Percentiles rank a stretch among this genome's conserved stretches.
Conservation (phyloP, 2,329 filamentous ascomycete genomes). For the Fusarium citri region DNA sequence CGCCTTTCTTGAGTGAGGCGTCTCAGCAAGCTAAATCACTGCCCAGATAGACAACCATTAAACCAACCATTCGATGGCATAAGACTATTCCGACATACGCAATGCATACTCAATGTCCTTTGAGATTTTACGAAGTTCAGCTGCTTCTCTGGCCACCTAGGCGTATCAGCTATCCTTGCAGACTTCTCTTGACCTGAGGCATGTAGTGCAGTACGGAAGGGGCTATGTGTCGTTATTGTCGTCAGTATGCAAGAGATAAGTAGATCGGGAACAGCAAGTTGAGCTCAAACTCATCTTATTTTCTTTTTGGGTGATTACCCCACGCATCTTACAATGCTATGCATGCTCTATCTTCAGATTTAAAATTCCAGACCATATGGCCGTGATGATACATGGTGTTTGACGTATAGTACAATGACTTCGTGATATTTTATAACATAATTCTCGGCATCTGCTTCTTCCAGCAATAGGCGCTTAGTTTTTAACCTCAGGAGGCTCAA, state of each 20-base stretch:
- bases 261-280: background rate
- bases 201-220: background rate
- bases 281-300: slow-evolving; percentile 6
- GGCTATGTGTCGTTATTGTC: background rate
- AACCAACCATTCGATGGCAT: background rate
- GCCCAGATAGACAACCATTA: too few relatives aligned
- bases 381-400: slow-evolving; percentile 28
- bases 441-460: background rate
- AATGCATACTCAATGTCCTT: background rate
- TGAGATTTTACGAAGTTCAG: slow-evolving; percentile 3
- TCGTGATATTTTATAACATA: background rate
- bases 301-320: slow-evolving; percentile 3
- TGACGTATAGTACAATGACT: slow-evolving; percentile 30
- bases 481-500: slow-evolving; percentile 45
- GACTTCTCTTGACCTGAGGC: background rate
- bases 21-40: background rate
- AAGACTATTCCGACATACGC: background rate
- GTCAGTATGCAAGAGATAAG: background rate
- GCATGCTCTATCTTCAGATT: slow-evolving; percentile 6
- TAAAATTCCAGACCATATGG: slow-evolving; percentile 11
- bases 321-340: slow-evolving; percentile 23
- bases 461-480: background rate
- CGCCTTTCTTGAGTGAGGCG: background rate
- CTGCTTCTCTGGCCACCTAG: slow-evolving; percentile 1
- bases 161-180: slow-evolving; percentile 1